Percentiles rank a stretch among this genome's conserved stretches.
Evolutionary conservation across 139 green algal genomes (phyloP).

Genomic region (Chlorella vulgaris): DNA sequence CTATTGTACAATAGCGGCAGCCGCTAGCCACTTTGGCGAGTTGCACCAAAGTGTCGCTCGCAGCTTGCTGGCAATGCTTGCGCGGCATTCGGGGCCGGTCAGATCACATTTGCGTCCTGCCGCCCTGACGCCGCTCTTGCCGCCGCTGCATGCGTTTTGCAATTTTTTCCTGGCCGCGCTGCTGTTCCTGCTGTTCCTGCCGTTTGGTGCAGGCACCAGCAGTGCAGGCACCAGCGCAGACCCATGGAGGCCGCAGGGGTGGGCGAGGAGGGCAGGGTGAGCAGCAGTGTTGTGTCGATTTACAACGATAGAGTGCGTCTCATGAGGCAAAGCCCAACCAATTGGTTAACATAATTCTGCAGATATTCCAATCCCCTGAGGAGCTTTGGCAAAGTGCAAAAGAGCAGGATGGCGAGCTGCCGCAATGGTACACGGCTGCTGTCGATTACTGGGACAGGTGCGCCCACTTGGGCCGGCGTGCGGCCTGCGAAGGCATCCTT

Average conservation of each 20-base stretch:
- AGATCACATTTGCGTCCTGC: no score
- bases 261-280: constrained; percentile 28
- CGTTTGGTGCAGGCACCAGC: neutral
- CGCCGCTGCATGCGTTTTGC: neutral
- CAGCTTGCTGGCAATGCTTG: no score
- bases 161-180: neutral
- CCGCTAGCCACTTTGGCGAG: no score
- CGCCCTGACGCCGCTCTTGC: neutral
- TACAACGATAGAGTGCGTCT: neutral
- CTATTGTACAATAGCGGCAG: no score
- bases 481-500: no score
- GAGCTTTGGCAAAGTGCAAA: constrained; percentile 66
- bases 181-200: neutral
- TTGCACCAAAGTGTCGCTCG: no score
- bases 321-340: neutral
- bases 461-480: no score
- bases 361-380: constrained; percentile 58
- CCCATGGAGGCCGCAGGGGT: constrained; percentile 33
- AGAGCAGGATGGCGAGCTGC: constrained; percentile 28
- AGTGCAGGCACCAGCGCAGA: no score
- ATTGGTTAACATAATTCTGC: no score
- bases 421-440: constrained; percentile 62
- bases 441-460: constrained; percentile 82
- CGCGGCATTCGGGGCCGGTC: no score
- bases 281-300: neutral